Evolutionary conservation across 2,329 filamentous ascomycete species (phyloP).

Genomic region (Kalaharituber pfeilii): DNA sequence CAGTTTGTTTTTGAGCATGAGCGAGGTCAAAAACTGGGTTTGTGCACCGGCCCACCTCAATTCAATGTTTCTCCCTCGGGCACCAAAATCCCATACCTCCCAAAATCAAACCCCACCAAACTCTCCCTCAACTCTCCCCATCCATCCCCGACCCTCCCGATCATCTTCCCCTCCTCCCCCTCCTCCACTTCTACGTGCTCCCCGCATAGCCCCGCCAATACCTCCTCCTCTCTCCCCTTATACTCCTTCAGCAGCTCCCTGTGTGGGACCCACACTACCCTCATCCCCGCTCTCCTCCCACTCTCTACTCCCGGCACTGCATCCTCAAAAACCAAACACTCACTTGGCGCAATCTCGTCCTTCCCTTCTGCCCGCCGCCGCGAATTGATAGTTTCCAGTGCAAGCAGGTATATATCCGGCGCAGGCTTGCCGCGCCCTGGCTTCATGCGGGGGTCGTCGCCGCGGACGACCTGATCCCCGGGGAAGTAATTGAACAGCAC

Average conservation of each 20-base stretch:
- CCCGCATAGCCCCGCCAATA: constrained; percentile 50
- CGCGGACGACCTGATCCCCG: constrained; percentile 54
- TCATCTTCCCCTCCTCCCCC: constrained; percentile 28
- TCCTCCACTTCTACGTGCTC: constrained; percentile 22
- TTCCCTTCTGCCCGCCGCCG: constrained; percentile 45
- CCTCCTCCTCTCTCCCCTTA: constrained; percentile 54
- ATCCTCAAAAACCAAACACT: constrained; percentile 94
- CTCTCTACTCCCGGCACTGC: constrained; percentile 84
- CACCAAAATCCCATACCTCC: constrained; percentile 37
- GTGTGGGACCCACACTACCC: constrained; percentile 84
- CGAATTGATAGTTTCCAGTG: constrained; percentile 68
- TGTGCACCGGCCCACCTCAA: too few species aligned
- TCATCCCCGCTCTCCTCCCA: constrained; percentile 80
- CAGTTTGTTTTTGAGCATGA: constrained; percentile 39
- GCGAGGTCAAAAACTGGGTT: constrained; percentile 37
- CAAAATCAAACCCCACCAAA: constrained; percentile 44
- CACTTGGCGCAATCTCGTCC: constrained; percentile 53
- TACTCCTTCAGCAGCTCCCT: constrained; percentile 60
- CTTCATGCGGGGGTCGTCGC: constrained; percentile 65
- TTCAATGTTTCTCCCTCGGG: too few species aligned
- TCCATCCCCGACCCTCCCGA: constrained; percentile 42
- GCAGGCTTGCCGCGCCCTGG: constrained; percentile 78
- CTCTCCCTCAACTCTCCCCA: constrained; percentile 38
- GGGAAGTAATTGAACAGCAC: constrained; percentile 49
- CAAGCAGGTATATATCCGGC: constrained; percentile 84